Evolutionary conservation across 192 early-diverging fungal species (phyloP).

Genomic region (Backusella morwellensis): DNA sequence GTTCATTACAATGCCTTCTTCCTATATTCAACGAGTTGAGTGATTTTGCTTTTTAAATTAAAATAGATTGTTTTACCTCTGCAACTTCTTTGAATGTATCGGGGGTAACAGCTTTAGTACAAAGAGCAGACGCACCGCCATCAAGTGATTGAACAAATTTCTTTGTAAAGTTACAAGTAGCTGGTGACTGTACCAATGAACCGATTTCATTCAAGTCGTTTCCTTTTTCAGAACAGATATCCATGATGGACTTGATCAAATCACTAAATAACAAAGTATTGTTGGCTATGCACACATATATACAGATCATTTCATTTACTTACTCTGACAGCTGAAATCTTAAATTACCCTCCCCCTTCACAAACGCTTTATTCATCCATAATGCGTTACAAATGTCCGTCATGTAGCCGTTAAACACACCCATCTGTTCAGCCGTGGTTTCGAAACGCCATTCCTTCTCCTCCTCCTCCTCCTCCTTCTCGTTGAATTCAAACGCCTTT

Average conservation of each 20-base stretch:
- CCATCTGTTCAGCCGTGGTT: not conserved
- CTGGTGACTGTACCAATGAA: not conserved
- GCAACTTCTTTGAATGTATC: not conserved
- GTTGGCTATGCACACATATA: not conserved
- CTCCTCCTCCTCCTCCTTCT: not conserved
- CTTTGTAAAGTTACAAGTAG: not conserved
- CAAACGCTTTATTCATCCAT: not conserved
- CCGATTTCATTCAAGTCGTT: not conserved
- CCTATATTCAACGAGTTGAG: not conserved
- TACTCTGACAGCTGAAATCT: slow-evolving; percentile 1
- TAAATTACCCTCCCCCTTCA: not conserved
- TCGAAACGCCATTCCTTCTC: not conserved
- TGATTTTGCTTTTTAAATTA: too few relatives aligned
- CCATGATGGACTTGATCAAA: not conserved
- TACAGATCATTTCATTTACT: not conserved
- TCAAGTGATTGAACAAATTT: not conserved
- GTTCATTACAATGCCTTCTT: not conserved
- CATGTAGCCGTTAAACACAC: not conserved
- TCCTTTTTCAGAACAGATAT: not conserved
- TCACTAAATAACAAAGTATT: not conserved
- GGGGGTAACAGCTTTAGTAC: not conserved
- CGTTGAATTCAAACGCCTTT: not conserved
- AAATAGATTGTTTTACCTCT: not conserved
- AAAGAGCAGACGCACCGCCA: not conserved
- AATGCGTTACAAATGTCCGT: not conserved